Evolutionary conservation across 352 stramenopile species (phyloP).

Genomic region (Globisporangium radiosum): DNA sequence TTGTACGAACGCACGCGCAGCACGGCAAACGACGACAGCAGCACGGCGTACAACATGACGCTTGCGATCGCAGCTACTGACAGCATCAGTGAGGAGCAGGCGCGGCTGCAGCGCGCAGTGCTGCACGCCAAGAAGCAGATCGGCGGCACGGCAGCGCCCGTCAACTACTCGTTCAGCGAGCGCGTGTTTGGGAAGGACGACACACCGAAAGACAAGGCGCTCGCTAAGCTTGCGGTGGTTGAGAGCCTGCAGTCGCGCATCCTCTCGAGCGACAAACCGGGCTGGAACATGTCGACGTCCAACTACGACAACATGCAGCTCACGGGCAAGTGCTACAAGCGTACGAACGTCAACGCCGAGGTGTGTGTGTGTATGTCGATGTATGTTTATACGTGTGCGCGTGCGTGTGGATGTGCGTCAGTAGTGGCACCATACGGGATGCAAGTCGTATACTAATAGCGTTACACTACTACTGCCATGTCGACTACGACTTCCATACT

Average conservation of each 20-base stretch:
- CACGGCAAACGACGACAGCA: background rate
- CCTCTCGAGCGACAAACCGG: slow-evolving; percentile 38
- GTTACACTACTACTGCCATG: too few relatives aligned
- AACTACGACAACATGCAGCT: slow-evolving; percentile 74
- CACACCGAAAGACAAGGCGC: slow-evolving; percentile 43
- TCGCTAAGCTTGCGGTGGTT: slow-evolving; percentile 56
- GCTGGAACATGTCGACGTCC: slow-evolving; percentile 61
- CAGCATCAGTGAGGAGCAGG: slow-evolving; percentile 15
- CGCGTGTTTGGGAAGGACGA: slow-evolving; percentile 62
- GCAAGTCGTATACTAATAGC: too few relatives aligned
- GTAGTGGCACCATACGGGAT: too few relatives aligned
- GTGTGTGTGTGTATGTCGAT: slow-evolving; percentile 14
- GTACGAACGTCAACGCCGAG: slow-evolving; percentile 73
- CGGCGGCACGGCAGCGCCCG: slow-evolving; percentile 39
- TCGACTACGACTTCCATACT: too few relatives aligned
- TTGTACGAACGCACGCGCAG: too few relatives aligned
- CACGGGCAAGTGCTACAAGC: slow-evolving; percentile 68
- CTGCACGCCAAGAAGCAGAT: slow-evolving; percentile 61
- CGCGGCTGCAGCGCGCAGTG: slow-evolving; percentile 6
- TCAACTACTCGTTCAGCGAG: slow-evolving; percentile 72
- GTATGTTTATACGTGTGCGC: background rate
- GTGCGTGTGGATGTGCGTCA: too few relatives aligned
- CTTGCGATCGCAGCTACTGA: slow-evolving; percentile 1
- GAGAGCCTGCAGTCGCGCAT: slow-evolving; percentile 57
- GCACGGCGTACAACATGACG: background rate